Evolutionary conservation across 805 yeast genomes (phyloP), one percentile per base, ranked within the genome.

Genomic region (Yarrowia osloensis): DNA sequence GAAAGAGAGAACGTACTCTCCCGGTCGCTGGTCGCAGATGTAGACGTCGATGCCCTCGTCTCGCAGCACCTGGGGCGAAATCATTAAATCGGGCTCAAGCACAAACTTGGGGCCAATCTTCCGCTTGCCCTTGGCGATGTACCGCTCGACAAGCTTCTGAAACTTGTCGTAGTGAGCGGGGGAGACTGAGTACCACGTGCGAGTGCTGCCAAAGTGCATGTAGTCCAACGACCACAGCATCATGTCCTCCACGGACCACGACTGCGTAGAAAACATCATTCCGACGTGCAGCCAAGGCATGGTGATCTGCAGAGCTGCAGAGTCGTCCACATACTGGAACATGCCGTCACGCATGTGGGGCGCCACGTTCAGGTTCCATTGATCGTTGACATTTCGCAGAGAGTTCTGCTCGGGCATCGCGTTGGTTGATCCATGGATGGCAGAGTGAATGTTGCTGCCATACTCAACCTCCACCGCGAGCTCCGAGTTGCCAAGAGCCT

Each of bases 211-310:
- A 70, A 83, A 81, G 74, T 90, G 96, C 73, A 91, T 91, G 74
- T 90, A 91, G 74, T 89, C 90, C 6, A 95, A 90, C 63, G 90
- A 85, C 69, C 90, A 79, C 0, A 96, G 88, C 74, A 88, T 89
- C 74, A 90, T 96, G 74, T 91, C 97, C 72, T 91, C 97, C 68
- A 89, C 87, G 74, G 90, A 95, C 97, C 97, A 91, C 74, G 96
- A 89, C 74, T 90, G 90, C 0, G 96, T 90, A 1, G 94, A 86
- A 71, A 90, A 85, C 40, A 90, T 80, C 29, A 93, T 89, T 0
- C 97, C 97, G 26, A 91, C 84, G 71, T 90, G 89, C 13, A 91
- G 79, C 96, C 96, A 90, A 0, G 97, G 97, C 54, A 44, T 61
- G 24, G 88, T 82, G 0, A 95, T 88, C 91, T 91, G 88, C 2